Percentiles rank a stretch among this genome's conserved stretches.
Evolutionary conservation across 768 basidiomycete species (phyloP).

Genomic region (Harrya chromipes): DNA sequence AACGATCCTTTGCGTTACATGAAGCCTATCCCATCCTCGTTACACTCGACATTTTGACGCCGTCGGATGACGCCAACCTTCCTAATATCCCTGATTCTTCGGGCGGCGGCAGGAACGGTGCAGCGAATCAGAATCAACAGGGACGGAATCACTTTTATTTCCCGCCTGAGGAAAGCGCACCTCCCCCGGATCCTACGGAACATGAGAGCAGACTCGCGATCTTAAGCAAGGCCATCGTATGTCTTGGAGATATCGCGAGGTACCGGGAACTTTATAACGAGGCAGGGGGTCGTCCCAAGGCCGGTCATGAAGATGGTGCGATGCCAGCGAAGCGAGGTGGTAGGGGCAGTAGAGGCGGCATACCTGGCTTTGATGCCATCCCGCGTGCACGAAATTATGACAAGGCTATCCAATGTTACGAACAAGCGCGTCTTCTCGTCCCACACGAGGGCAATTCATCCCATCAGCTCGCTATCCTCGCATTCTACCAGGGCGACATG

Average conservation of each 20-base stretch:
- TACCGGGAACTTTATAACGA: slow-evolving; percentile 92
- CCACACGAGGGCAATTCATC: slow-evolving; percentile 93
- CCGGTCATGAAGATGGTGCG: slow-evolving; percentile 61
- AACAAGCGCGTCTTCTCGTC: slow-evolving; percentile 75
- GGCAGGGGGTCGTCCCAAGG: slow-evolving; percentile 56
- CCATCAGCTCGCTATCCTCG: slow-evolving; percentile 93
- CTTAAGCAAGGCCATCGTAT: slow-evolving; percentile 84
- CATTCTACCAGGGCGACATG: slow-evolving; percentile 80
- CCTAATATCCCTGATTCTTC: slow-evolving; percentile 21
- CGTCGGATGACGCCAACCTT: slow-evolving; percentile 36
- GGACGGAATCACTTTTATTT: slow-evolving; percentile 63
- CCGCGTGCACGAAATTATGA: slow-evolving; percentile 67
- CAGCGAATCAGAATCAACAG: slow-evolving; percentile 21
- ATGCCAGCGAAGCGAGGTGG: slow-evolving; percentile 36
- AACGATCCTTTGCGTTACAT: slow-evolving; percentile 65
- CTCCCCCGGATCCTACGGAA: slow-evolving; percentile 31
- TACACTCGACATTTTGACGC: slow-evolving; percentile 51
- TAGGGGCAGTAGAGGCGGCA: slow-evolving; percentile 48
- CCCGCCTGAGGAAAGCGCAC: slow-evolving; percentile 52
- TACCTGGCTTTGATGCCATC: slow-evolving; percentile 39
- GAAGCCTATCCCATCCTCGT: slow-evolving; percentile 59
- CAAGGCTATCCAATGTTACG: slow-evolving; percentile 77
- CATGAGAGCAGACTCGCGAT: slow-evolving; percentile 67
- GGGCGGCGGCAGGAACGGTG: slow-evolving; percentile 15
- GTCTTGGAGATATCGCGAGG: slow-evolving; percentile 90